Evolutionary conservation across 1,284 basidiomycete genomes (phyloP), one percentile per base, ranked within the genome.

Genomic region (Rhodotorula sp.): DNA sequence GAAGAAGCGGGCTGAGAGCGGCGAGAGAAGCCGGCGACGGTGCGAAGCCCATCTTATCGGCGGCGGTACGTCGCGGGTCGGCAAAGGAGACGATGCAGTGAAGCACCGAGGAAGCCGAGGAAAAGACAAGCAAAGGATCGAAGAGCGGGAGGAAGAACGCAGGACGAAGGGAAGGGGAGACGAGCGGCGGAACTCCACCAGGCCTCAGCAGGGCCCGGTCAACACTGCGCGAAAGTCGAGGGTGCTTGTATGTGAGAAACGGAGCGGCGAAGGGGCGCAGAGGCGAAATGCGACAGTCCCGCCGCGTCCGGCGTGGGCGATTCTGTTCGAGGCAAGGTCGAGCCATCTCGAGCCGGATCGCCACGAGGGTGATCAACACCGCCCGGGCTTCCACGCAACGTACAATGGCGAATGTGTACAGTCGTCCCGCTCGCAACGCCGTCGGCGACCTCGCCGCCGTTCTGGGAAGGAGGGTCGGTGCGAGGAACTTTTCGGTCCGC

Each of bases 41-140:
- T 2, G 68, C 68, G 61, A 69, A 69, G 26, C 55, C 58, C 68
- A 69, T 69, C 6, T 15, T 44, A 44, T 54, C 34, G 53, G 8
- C 61, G 54, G 37, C n/a, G 5, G 16, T 44, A 3, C 24, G 4
- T 9, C 11, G n/a, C 1, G 6, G 18, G 40, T 37, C 48, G 51
- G 15, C 34, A 26, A 20, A 5, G 37, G 31, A 34, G 9, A 50
- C 28, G 57, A 48, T 22, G 56, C 11, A n/a, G n/a, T 9, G 50
- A 44, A 44, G 40, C 50, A 22, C 22, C 59, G 50, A 8, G 20
- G 15, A 34, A 22, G 34, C 15, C 5, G 34, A 34, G 26, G 16
- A 20, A 37, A 46, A 22, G 7, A 26, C 20, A 26, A 37, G 59
- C 24, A 26, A 28, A 31, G 7, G 31, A 24, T 16, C 31, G 6